Evolutionary conservation across 768 basidiomycete genomes (phyloP), one percentile per base, ranked within the genome.

Genomic region (Ramaria rubella): DNA sequence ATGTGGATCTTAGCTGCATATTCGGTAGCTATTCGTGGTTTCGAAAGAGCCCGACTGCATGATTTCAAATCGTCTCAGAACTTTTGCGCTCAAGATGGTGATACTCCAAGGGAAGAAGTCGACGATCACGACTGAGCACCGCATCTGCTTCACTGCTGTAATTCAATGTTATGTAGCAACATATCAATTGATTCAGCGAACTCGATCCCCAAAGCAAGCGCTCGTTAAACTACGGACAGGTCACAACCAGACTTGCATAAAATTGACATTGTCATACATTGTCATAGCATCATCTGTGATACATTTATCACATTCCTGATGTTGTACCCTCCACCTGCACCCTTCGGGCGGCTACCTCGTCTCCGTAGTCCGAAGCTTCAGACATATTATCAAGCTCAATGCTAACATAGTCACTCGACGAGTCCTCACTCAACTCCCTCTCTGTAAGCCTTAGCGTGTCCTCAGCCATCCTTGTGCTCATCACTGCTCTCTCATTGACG

Each of bases 11-110:
- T 59, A 90, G 89, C 85, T 45, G 81, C 80, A 44, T 91, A 90
- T 64, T 81, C 87, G 4, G 79, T 90, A 49, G 76, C 78, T 36
- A 77, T 91, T 50, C 79, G 89, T 52, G 79, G 78, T 49, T 88
- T 84, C 17, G 88, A 51, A 51, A 31, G 49, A 31, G 49, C 49
- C 19, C 77, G 83, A 68, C 70, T 89, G 33, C 85, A 87, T 58
- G 85, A 86, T 63, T 79, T 90, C 36, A 24, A 48, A 15, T 9
- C 23, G 11, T 24, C 46, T 17, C n/a, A n/a, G n/a, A n/a, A n/a
- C 23, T 14, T 30, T 48, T 26, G 21, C 26, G 26, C 2, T 26
- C 26, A 27, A 38, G 23, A 24, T 48, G 29, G 17, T 24, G 46
- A 48, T 27, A 30, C 17, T 11, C 8, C 23, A 2, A 19, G 23